Percentiles rank a stretch among this genome's conserved stretches.
These are phyloP conservation scores for Pulveroboletus sp. DNA, from an alignment of 768 basidiomycete species.

Conservation along the genomic window DNA sequence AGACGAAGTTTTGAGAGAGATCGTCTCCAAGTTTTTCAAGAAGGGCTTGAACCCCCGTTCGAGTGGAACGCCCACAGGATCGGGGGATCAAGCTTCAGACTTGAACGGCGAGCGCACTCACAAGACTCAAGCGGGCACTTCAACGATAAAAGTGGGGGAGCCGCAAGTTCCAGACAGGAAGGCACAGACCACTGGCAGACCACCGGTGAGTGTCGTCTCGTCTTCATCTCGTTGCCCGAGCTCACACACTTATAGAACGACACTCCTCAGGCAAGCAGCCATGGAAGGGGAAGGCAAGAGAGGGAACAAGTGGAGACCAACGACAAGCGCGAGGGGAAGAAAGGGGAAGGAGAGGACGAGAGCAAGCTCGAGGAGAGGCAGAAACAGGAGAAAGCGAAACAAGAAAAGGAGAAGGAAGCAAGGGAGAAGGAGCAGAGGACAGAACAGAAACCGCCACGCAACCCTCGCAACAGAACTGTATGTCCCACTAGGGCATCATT, in stretches of 20 bases:
- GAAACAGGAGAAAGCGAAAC: background rate
- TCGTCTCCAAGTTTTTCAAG: constrained; percentile 34
- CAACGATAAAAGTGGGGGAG: constrained; percentile 1
- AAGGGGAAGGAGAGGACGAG: background rate
- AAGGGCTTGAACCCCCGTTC: constrained; percentile 13
- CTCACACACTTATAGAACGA: constrained; percentile 5
- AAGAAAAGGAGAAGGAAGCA: background rate
- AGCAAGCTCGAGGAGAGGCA: background rate
- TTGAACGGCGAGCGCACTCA: background rate
- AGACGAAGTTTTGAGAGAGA: constrained; percentile 28
- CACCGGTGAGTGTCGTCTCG: constrained; percentile 3
- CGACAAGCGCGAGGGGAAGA: background rate
- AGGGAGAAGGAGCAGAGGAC: background rate
- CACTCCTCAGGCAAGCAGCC: background rate
- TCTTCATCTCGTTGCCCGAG: background rate
- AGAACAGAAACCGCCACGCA: background rate
- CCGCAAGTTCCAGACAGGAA: constrained; percentile 15
- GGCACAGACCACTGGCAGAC: background rate
- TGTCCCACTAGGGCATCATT: constrained; percentile 1
- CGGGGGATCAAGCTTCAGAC: constrained; percentile 15
- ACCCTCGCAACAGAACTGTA: background rate
- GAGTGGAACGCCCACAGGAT: constrained; percentile 14
- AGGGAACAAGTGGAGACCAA: background rate
- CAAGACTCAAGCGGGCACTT: background rate
- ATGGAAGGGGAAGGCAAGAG: background rate